Evolutionary conservation across 257 asterid genomes (phyloP).

Genomic region (Solanum tarijense): DNA sequence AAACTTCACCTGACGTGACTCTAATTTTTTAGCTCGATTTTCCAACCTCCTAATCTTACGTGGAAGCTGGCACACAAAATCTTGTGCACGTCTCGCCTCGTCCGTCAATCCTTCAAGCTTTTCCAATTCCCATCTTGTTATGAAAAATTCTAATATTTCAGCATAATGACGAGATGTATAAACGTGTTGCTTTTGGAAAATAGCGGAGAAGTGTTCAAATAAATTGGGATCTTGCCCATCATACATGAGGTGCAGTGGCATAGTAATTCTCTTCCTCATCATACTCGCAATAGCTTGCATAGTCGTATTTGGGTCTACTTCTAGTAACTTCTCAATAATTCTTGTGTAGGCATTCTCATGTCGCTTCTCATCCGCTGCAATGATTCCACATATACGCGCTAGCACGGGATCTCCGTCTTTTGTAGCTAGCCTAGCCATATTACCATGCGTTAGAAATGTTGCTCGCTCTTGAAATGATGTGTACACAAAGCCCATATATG

Average conservation of each 20-base stretch:
- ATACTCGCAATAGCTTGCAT: constrained; percentile 17
- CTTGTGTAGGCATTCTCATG: constrained; percentile 18
- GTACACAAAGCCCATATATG: constrained; percentile 24
- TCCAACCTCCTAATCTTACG: constrained; percentile 3
- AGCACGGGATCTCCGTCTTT: constrained; percentile 17
- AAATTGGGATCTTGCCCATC: constrained; percentile 23
- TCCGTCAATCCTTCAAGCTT: constrained; percentile 11
- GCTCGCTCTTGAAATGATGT: constrained; percentile 36
- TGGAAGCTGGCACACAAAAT: constrained; percentile 22
- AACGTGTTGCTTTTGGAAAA: constrained; percentile 7
- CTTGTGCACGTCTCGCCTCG: constrained; percentile 19
- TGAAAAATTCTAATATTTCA: constrained; percentile 17
- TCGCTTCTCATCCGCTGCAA: constrained; percentile 29
- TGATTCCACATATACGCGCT: constrained; percentile 22
- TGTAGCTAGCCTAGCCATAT: constrained; percentile 23
- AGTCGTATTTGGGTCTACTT: constrained; percentile 17
- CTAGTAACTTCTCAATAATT: constrained; percentile 19
- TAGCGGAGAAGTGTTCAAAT: constrained; percentile 6
- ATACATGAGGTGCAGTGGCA: constrained; percentile 24
- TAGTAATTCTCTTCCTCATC: constrained; percentile 26
- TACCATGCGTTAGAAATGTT: constrained; percentile 15
- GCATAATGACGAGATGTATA: constrained; percentile 17
- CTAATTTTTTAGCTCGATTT: constrained; percentile 4
- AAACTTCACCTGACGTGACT: constrained; percentile 1
- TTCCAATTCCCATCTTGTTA: constrained; percentile 23